Base-by-base conservation (phyloP, 2,329 filamentous ascomycete genomes). In the Trichoderma brevicompactum region DNA sequence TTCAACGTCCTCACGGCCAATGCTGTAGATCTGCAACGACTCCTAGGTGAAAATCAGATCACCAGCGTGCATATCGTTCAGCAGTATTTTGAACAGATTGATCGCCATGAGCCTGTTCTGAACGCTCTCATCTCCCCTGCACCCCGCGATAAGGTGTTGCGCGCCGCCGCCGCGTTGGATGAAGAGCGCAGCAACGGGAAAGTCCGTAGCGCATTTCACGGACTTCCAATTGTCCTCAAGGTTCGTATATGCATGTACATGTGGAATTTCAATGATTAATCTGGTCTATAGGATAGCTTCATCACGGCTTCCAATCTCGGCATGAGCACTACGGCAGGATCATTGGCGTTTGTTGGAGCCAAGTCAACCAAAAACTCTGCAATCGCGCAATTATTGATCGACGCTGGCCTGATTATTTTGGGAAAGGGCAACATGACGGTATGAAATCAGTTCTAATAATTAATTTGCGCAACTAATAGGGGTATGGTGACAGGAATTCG, bases 171-270 rank as follows among this genome's bases (percentile, higher is more conserved):
- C 9, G 53, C 43, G 5, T 60, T 70, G 3, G 71, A 73, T 53
- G 66, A 56, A 2, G 71, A 73, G 65, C 71, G 71, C 28, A 19
- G 13, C 3, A 52, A 58, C 8, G 71, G 71, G 6, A 64, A 56
- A 1, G 17, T 70, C 3, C 61, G 71, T 12, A 67, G 72, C 19
- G 53, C 66, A 0, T 65, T 73, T 8, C 72, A 73, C 13, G 70
- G 71, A 6, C 67, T 72, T 23, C 71, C 70, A 3, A 69, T 73
- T 55, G 65, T 70, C 10, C 54, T 73, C 58, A 73, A 73, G 58
- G 72, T 71, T 8, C 38, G 48, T 41, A 40, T 38, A 1, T 7
- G 7, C 3, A 9, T 28, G 7, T 8, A 7, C 1, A n/a, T 17
- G 10, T 1, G 3, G 12, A 3, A 15, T 1, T 2, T 5, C 6